Percentiles rank a stretch among this genome's conserved stretches.
Evolutionary conservation across 805 yeast species (phyloP).

Genomic region (Ogataea paradorogensis): DNA sequence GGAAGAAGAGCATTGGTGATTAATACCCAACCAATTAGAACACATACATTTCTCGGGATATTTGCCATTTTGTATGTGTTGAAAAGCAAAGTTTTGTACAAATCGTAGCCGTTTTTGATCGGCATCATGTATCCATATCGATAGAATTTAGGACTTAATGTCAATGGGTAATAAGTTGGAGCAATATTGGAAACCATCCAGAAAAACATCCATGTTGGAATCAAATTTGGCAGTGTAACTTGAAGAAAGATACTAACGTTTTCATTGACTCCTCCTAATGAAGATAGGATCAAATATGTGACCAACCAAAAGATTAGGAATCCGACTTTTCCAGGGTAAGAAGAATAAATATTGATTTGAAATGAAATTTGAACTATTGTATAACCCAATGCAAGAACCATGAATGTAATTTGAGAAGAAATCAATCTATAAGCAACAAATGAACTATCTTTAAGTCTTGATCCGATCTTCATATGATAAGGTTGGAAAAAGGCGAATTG

Average conservation of each 20-base stretch:
- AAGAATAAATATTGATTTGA: conserved; percentile 54
- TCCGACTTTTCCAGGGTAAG: conserved; percentile 59
- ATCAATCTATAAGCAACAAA: conserved; percentile 49
- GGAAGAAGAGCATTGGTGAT: conserved; percentile 44
- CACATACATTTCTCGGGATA: conserved; percentile 59
- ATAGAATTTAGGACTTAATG: conserved; percentile 49
- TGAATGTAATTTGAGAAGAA: conserved; percentile 49
- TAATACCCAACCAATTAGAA: conserved; percentile 58
- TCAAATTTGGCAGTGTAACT: conserved; percentile 50
- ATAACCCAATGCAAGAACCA: conserved; percentile 52
- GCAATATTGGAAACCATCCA: conserved; percentile 67
- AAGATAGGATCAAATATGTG: conserved; percentile 59
- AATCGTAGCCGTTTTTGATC: conserved; percentile 55
- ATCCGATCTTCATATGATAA: conserved; percentile 47
- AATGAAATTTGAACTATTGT: conserved; percentile 61
- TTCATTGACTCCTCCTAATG: conserved; percentile 71
- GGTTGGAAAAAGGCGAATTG: conserved; percentile 57
- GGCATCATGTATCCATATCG: conserved; percentile 70
- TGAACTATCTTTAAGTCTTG: conserved; percentile 43
- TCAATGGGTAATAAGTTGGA: conserved; percentile 60
- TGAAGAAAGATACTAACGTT: conserved; percentile 51
- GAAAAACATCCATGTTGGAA: conserved; percentile 65
- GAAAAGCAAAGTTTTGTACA: conserved; percentile 55
- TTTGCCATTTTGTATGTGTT: conserved; percentile 49
- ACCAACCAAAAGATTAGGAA: conserved; percentile 69